Base-by-base conservation (phyloP, 1,284 basidiomycete species). In the Wolfiporia cocos region DNA sequence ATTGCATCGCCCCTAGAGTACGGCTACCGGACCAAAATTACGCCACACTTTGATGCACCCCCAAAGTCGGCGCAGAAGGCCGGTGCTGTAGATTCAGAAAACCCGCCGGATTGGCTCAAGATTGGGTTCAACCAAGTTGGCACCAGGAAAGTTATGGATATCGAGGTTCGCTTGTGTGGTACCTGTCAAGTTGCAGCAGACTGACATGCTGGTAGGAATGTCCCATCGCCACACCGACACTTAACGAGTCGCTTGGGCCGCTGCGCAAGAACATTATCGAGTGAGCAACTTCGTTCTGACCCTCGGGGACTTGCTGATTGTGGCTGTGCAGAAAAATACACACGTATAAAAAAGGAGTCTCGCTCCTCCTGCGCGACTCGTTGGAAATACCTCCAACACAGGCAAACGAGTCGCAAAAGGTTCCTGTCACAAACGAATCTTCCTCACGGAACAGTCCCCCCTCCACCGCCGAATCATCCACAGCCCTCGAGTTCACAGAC, bases 21-120 rank as follows among this genome's bases (percentile, higher is more conserved):
- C 64, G 78, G 75, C 34, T 99, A 99, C 62, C 81, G 95, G 18
- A 99, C 96, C 1, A 99, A 99, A 67, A 84, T 99, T 36, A 98
- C 95, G 0, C 95, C 95, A 0, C 95, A 99, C 62, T 99, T 98
- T 54, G 88, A 96, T 34, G 76, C 85, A 0, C 82, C 91, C 1
- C 78, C 81, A 0, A 84, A 77, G 56, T 60, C 64, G 43, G 63
- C 69, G 37, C 66, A 71, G 58, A 62, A 56, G 49, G 47, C 44
- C 3, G 46, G 49, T 1, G 37, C 48, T 12, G 54, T 49, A 2
- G 57, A 57, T 15, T 50, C 29, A 11, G 21, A 5, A 10, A 19
- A 30, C 42, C 70, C 69, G 46, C 82, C 73, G 21, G 69, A 75
- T 23, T 85, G 84, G 73, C 62, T 93, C 17, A 78, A 81, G 24